Conservation (phyloP, 2,329 filamentous ascomycete genomes). For the Pestalotiopsis sp. region DNA sequence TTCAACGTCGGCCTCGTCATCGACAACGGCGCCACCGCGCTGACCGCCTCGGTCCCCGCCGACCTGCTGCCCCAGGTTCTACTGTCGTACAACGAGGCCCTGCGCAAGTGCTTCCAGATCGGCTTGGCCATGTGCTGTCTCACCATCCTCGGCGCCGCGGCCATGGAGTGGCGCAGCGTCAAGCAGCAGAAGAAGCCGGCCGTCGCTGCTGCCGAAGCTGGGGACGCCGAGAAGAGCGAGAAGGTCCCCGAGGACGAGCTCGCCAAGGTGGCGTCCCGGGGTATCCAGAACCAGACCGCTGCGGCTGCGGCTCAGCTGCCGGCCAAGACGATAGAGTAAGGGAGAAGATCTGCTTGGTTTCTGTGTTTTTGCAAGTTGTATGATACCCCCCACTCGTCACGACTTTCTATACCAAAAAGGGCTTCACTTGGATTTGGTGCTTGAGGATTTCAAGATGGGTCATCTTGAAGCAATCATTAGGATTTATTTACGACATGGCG, state of each 20-base stretch:
- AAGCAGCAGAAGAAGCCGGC: conserved; percentile 30
- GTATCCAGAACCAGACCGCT: neutral
- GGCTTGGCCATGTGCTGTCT: conserved; percentile 55
- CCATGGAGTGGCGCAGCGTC: conserved; percentile 61
- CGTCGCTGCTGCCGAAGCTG: neutral
- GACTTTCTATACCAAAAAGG: neutral
- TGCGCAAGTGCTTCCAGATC: conserved; percentile 63
- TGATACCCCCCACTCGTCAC: neutral
- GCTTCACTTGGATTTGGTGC: too few relatives aligned
- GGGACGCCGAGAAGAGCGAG: conserved; percentile 19
- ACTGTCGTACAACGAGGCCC: conserved; percentile 57
- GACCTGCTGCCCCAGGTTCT: conserved; percentile 27
- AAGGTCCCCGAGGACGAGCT: conserved; percentile 3
- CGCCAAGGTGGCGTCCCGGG: neutral
- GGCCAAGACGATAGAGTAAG: neutral
- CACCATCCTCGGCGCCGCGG: conserved; percentile 53
- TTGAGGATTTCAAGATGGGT: too few relatives aligned
- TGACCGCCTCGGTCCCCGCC: conserved; percentile 21
- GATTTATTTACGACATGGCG: too few relatives aligned
- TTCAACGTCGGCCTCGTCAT: conserved; percentile 28
- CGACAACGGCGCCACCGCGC: conserved; percentile 30
- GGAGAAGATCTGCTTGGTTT: neutral
- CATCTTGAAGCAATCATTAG: too few relatives aligned
- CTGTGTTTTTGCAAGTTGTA: neutral
- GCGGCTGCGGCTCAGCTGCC: conserved; percentile 6